Conservation (phyloP, 805 yeast species). For the Wickerhamiella kazuoi region DNA sequence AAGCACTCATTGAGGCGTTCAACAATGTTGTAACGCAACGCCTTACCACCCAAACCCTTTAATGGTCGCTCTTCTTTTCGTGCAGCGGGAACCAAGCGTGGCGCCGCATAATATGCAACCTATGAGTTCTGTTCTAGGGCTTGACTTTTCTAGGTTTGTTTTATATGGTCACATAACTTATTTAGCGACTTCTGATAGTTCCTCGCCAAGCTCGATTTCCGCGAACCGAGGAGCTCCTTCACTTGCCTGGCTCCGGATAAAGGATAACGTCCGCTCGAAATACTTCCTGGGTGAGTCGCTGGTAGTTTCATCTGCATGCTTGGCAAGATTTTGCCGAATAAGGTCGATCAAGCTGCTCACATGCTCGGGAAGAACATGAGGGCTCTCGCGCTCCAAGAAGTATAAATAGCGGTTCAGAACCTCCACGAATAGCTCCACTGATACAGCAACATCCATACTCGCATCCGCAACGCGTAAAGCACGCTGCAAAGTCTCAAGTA, state of each 20-base stretch:
- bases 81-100: too few relatives aligned
- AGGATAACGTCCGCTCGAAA: conserved; percentile 56
- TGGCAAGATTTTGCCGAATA: conserved; percentile 28
- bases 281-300: conserved; percentile 30
- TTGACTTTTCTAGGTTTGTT: too few relatives aligned
- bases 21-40: conserved; percentile 14
- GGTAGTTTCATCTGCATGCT: conserved; percentile 17
- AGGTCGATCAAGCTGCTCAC: conserved; percentile 76
- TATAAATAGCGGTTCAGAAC: conserved; percentile 73
- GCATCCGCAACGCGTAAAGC: conserved; percentile 82
- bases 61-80: too few relatives aligned
- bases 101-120: too few relatives aligned
- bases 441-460: conserved; percentile 64
- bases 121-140: too few relatives aligned
- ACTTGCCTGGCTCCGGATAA: conserved; percentile 48
- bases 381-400: conserved; percentile 67
- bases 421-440: conserved; percentile 73
- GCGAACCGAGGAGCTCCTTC: conserved; percentile 37
- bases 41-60: too few relatives aligned
- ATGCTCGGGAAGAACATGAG: conserved; percentile 48
- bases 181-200: too few relatives aligned
- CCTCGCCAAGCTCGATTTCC: conserved; percentile 3
- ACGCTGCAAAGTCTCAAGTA: conserved; percentile 78
- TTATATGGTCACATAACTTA: too few relatives aligned
- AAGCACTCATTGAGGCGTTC: conserved; percentile 42